Evolutionary conservation across 1,139 yeast genomes (phyloP), one percentile per base, ranked within the genome.

Genomic region (Candida neerlandica): DNA sequence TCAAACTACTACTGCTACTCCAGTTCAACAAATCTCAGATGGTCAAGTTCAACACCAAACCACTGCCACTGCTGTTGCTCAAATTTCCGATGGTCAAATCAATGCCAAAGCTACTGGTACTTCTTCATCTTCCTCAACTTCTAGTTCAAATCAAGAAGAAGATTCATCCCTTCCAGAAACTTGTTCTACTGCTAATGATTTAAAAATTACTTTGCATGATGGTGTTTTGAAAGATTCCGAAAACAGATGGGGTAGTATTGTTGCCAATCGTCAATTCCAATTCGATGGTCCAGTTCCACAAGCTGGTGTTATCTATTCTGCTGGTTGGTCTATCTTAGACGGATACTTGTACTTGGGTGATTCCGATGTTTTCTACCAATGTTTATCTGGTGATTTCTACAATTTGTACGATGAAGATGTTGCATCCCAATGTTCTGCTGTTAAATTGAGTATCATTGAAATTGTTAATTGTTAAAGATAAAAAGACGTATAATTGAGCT

Each of bases 271-370:
- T 76, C 94, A 86, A 77, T 86, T 86, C 86, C 94, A 86, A 77
- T 86, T 86, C 63, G 94, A 86, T 66, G 94, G 94, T 69, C 95
- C 94, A 60, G 91, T 92, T 72, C 94, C 94, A 63, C 95, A 87
- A 79, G 92, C 94, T 52, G 95, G 95, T 71, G 80, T 91, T 60
- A 84, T 87, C 71, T 86, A 84, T 72, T 95, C 95, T 65, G 89
- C 84, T 53, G 95, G 95, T 58, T 88, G 95, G 95, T 49, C 55
- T 7, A 71, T 86, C 61, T 61, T 68, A 50, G 86, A 82, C 49
- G 90, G 90, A 60, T 66, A 75, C 75, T 81, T 88, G 67, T 89
- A 89, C 53, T 73, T 87, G 58, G 94, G 94, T 73, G 73, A 76
- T 70, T 65, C 69, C 51, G 79, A 81, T 55, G 73, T 75, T 57